These are phyloP conservation scores for Suhomyces emberorum DNA, from an alignment of 805 yeast species.

Conservation along the genomic window DNA sequence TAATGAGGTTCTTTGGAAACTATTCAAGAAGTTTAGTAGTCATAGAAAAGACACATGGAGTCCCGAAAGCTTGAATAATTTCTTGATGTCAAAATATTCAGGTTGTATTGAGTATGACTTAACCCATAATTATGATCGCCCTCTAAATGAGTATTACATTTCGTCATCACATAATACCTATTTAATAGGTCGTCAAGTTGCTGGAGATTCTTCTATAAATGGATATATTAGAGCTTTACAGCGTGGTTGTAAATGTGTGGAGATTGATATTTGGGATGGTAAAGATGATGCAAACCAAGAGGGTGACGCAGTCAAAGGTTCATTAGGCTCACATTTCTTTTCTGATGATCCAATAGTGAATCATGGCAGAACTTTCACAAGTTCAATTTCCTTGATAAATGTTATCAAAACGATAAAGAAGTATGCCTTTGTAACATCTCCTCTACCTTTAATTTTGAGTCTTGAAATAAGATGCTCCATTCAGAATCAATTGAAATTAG, in stretches of 20 bases:
- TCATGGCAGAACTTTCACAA: constrained; percentile 84
- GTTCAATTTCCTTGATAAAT: constrained; percentile 62
- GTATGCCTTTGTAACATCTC: constrained; percentile 85
- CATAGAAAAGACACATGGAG: constrained; percentile 17
- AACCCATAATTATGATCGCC: constrained; percentile 32
- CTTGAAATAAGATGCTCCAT: constrained; percentile 77
- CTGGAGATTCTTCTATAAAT: constrained; percentile 83
- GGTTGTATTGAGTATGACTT: constrained; percentile 13
- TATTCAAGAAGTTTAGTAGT: constrained; percentile 25
- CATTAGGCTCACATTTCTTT: constrained; percentile 1
- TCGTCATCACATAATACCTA: constrained; percentile 96
- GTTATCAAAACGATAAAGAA: constrained; percentile 74
- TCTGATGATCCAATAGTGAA: constrained; percentile 75
- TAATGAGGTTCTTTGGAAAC: constrained; percentile 22
- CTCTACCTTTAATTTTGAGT: constrained; percentile 81
- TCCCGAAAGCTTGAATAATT: constrained; percentile 25
- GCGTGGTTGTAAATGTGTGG: constrained; percentile 92
- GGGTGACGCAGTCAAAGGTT: constrained; percentile 2
- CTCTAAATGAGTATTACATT: constrained; percentile 81
- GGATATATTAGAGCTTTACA: constrained; percentile 85
- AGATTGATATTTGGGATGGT: constrained; percentile 90
- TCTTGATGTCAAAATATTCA: constrained; percentile 28
- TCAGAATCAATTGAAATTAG: constrained; percentile 63
- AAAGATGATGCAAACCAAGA: constrained; percentile 35
- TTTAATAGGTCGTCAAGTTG: constrained; percentile 81